phyloP scores from a whole-genome alignment of 2,329 filamentous ascomycete genomes.

The Fusarium nelsonii region DNA sequence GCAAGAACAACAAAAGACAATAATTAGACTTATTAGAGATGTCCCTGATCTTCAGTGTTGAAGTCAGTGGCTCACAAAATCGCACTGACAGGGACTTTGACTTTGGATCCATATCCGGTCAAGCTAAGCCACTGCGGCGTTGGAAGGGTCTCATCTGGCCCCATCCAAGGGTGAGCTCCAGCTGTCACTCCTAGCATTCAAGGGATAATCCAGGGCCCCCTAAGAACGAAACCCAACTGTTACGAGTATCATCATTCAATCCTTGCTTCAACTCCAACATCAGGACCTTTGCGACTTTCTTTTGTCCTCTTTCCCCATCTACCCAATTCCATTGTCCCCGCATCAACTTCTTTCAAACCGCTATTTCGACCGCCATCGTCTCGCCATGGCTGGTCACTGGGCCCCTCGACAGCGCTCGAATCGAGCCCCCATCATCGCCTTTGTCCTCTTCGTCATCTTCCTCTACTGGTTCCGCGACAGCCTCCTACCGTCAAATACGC shows the following conservation, averaged over 20 bases:
- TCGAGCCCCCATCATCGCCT: conserved; percentile 46
- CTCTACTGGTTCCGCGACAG: conserved; percentile 46
- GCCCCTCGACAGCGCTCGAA: conserved; percentile 46
- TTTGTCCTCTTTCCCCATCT: conserved; percentile 12
- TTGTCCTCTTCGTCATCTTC: conserved; percentile 44
- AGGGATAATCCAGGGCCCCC: conserved; percentile 39
- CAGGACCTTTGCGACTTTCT: conserved; percentile 11
- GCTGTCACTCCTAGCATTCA: conserved; percentile 33
- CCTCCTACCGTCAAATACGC: conserved; percentile 36
- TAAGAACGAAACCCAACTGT: conserved; percentile 24
- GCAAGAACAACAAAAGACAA: not conserved
- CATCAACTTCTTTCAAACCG: not conserved
- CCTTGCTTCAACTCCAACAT: conserved; percentile 33
- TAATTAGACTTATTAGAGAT: not conserved
- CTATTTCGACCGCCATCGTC: conserved; percentile 25
- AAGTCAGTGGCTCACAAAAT: conserved; percentile 15
- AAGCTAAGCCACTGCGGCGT: conserved; percentile 43
- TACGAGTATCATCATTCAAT: conserved; percentile 37
- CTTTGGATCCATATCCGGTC: conserved; percentile 23
- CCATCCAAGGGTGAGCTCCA: conserved; percentile 26
- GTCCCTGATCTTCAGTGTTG: conserved; percentile 11
- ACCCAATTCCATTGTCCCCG: not conserved
- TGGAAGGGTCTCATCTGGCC: conserved; percentile 30
- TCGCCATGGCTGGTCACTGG: conserved; percentile 44
- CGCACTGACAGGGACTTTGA: conserved; percentile 22